Base-by-base conservation (phyloP, 257 asterid species). In the Rehmannia glutinosa region DNA sequence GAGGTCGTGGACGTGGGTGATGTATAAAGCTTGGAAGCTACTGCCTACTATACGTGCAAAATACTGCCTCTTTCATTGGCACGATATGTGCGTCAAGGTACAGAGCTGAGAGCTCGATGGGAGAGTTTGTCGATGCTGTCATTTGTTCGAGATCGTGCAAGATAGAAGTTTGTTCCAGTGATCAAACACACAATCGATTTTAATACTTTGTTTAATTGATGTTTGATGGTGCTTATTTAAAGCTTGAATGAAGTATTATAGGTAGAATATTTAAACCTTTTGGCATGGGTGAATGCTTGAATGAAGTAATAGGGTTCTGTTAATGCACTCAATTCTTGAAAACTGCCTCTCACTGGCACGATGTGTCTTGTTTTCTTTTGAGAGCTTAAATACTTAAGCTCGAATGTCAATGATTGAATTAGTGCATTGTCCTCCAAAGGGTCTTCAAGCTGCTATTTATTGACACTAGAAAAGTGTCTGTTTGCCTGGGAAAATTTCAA, bases 1-100 rank as follows among this genome's bases (percentile, higher is more conserved):
- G 82, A 57, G 84, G 82, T 1, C 78, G 74, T 8, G 82, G 86
- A 7, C 82, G 82, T 27, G 86, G 86, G 27, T 77, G 72, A 76
- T 32, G 5, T 42, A 60, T 49, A 38, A 12, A 23, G 47, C 47
- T 39, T 46, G 41, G 61, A 55, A 52, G 35, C 59, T 32, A 8
- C n/a, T n/a, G n/a, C n/a, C n/a, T 0, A 38, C 3, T 17, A 20
- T 8, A 21, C 33, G 32, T 55, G 68, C 27, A 63, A 13, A 45
- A 58, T n/a, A 52, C 35, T 75, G 21, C 65, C 21, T 39, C 75
- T 75, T 63, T 56, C 4, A 56, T 27, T 47, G 67, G 80, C 75
- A 55, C 41, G 47, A 33, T 41, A 38, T n/a, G 39, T 27, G 9
- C 47, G 38, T 46, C 64, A 27, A 30, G 70, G 38, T 33, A 38